phyloP scores from a whole-genome alignment of 2,329 filamentous ascomycete genomes.

The Diaporthe helianthi region DNA sequence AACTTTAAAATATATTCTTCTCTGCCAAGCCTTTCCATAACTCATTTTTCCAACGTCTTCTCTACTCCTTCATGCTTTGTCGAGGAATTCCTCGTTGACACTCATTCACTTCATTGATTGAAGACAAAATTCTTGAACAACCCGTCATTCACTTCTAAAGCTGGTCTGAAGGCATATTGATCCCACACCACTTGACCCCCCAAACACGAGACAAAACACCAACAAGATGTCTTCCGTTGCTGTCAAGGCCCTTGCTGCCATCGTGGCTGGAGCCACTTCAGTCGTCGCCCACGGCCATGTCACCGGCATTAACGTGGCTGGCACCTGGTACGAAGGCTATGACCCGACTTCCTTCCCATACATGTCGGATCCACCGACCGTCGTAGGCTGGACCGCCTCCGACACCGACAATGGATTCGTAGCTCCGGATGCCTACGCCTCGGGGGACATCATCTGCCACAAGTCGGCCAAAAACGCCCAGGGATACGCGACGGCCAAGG shows the following conservation, averaged over 20 bases:
- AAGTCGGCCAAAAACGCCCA: slow-evolving; percentile 42
- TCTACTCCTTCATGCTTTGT: slow-evolving; percentile 20
- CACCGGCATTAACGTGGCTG: slow-evolving; percentile 41
- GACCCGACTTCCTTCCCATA: slow-evolving; percentile 39
- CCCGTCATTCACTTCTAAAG: slow-evolving; percentile 9
- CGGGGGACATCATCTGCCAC: slow-evolving; percentile 48
- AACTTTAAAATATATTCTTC: no score
- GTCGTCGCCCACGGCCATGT: slow-evolving; percentile 44
- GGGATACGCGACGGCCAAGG: slow-evolving; percentile 41
- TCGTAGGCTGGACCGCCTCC: slow-evolving; percentile 35
- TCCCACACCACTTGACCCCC: not conserved
- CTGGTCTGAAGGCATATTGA: slow-evolving; percentile 22
- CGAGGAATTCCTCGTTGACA: slow-evolving; percentile 25
- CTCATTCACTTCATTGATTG: slow-evolving; percentile 36
- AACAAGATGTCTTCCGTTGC: slow-evolving; percentile 27
- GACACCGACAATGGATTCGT: slow-evolving; percentile 49
- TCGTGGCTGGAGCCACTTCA: slow-evolving; percentile 37
- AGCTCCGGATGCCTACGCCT: slow-evolving; percentile 42
- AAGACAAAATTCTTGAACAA: slow-evolving; percentile 22
- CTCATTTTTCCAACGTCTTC: not conserved
- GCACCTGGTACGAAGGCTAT: slow-evolving; percentile 40
- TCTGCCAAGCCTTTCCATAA: not conserved
- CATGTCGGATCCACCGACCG: slow-evolving; percentile 37
- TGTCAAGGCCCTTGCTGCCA: slow-evolving; percentile 12
- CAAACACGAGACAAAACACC: not conserved